Evolutionary conservation across 2,329 filamentous ascomycete genomes (phyloP).

Genomic region (Verticillium isaacii): DNA sequence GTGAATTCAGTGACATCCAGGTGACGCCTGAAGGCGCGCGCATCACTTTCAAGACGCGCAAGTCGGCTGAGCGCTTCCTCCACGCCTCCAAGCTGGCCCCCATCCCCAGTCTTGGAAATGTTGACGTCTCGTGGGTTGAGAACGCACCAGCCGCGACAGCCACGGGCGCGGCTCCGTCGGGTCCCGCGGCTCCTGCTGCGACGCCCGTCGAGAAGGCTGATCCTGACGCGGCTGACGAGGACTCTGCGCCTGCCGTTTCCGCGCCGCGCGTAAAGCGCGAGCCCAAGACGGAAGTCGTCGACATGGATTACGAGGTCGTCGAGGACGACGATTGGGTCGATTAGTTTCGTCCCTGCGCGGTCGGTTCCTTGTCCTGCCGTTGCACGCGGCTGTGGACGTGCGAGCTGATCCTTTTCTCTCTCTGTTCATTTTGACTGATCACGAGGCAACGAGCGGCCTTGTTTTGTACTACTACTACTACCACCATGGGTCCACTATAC

Average conservation of each 20-base stretch:
- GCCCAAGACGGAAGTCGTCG: constrained; percentile 16
- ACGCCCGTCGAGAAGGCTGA: not conserved
- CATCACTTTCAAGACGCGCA: constrained; percentile 62
- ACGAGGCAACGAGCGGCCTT: not conserved
- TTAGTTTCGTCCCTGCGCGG: not conserved
- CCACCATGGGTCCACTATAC: not conserved
- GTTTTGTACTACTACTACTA: not conserved
- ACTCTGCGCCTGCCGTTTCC: constrained; percentile 8
- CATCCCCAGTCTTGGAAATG: constrained; percentile 46
- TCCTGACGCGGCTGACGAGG: constrained; percentile 2
- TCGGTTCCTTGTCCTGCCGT: no score
- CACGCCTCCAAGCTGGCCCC: constrained; percentile 41
- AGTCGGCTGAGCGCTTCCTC: constrained; percentile 67
- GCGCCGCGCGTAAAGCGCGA: constrained; percentile 12
- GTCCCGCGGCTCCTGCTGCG: not conserved
- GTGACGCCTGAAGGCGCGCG: constrained; percentile 40
- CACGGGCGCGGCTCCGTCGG: constrained; percentile 5
- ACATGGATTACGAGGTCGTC: constrained; percentile 51
- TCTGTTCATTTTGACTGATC: not conserved
- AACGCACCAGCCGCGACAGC: constrained; percentile 21
- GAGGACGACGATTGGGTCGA: constrained; percentile 43
- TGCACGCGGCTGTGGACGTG: constrained; percentile 3
- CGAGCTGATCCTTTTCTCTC: not conserved
- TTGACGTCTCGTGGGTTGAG: constrained; percentile 63
- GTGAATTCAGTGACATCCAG: constrained; percentile 57